Conservation (phyloP, 2,329 filamentous ascomycete genomes). For the Hypoxylon sp. region DNA sequence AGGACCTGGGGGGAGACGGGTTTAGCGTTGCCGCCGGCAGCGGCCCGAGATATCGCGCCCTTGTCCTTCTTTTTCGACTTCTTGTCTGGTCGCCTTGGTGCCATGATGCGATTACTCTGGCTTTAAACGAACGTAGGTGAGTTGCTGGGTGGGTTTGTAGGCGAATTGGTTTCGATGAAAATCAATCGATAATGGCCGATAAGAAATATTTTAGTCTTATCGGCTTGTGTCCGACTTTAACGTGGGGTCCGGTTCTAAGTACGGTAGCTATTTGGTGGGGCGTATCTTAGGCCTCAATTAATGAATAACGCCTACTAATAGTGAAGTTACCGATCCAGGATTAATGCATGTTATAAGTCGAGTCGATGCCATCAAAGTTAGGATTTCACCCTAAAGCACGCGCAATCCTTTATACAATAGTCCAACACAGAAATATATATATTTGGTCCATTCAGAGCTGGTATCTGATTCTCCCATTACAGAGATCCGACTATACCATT, state of each 20-base stretch:
- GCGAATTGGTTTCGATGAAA: slow-evolving; percentile 39
- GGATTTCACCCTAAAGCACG: not conserved
- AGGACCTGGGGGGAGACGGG: slow-evolving; percentile 53
- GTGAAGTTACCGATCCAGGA: not conserved
- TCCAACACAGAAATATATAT: slow-evolving; percentile 13
- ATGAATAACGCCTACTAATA: slow-evolving; percentile 14
- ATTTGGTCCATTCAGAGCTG: slow-evolving; percentile 34
- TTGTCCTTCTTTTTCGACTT: slow-evolving; percentile 53
- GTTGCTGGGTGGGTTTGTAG: not conserved
- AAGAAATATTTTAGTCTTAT: slow-evolving; percentile 47
- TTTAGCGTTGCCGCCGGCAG: slow-evolving; percentile 43
- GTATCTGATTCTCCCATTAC: slow-evolving; percentile 44
- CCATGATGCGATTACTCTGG: slow-evolving; percentile 46
- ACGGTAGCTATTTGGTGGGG: slow-evolving; percentile 15
- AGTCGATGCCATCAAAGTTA: not conserved
- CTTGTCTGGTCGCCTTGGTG: slow-evolving; percentile 54
- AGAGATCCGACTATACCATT: slow-evolving; percentile 35
- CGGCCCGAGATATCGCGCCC: slow-evolving; percentile 48
- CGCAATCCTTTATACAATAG: slow-evolving; percentile 3
- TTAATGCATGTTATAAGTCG: slow-evolving; percentile 5
- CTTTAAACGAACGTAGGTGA: slow-evolving; percentile 12
- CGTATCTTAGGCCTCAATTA: slow-evolving; percentile 11
- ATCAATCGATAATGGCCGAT: slow-evolving; percentile 51
- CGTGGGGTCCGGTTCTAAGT: slow-evolving; percentile 10
- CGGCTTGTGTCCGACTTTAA: slow-evolving; percentile 15